A percentile compares a stretch with the other conserved stretches of the same genome.
These are phyloP conservation scores for Blastobotrys peoriensis DNA, from an alignment of 805 yeast genomes.

Conservation along the genomic window DNA sequence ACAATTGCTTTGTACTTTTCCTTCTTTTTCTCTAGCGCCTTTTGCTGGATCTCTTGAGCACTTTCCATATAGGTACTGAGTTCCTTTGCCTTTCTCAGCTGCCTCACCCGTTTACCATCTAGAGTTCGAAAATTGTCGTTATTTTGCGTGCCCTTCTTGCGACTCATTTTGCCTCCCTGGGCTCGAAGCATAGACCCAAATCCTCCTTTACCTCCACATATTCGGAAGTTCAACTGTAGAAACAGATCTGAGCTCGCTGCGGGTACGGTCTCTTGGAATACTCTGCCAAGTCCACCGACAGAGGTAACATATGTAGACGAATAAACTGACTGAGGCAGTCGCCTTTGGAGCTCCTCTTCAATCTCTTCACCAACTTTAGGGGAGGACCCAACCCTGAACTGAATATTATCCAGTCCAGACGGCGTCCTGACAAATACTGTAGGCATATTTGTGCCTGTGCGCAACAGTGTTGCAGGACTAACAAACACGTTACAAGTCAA, in stretches of 20 bases:
- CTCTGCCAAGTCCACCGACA: neutral
- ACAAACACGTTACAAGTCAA: no score
- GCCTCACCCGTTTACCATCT: constrained; percentile 37
- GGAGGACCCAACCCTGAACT: no score
- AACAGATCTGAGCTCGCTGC: no score
- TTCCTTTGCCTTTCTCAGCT: constrained; percentile 33
- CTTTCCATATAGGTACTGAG: constrained; percentile 28
- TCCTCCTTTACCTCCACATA: constrained; percentile 52
- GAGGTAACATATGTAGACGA: neutral
- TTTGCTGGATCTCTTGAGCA: constrained; percentile 15
- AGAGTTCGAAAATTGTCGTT: constrained; percentile 35
- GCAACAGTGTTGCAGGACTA: no score
- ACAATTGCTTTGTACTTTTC: constrained; percentile 34
- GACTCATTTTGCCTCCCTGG: constrained; percentile 35
- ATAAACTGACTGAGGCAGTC: neutral
- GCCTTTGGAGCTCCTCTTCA: no score
- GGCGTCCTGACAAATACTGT: constrained; percentile 15
- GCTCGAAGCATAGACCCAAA: constrained; percentile 40
- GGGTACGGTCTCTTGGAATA: no score
- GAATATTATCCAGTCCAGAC: constrained; percentile 8
- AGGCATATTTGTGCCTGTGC: constrained; percentile 5
- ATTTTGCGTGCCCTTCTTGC: constrained; percentile 21
- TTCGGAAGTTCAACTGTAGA: constrained; percentile 23
- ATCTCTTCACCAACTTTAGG: no score
- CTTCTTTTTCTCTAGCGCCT: constrained; percentile 28